A percentile compares a stretch with the other conserved stretches of the same genome.
Conservation (phyloP, 2,329 filamentous ascomycete species). For the Aspergillus arachidicola region DNA sequence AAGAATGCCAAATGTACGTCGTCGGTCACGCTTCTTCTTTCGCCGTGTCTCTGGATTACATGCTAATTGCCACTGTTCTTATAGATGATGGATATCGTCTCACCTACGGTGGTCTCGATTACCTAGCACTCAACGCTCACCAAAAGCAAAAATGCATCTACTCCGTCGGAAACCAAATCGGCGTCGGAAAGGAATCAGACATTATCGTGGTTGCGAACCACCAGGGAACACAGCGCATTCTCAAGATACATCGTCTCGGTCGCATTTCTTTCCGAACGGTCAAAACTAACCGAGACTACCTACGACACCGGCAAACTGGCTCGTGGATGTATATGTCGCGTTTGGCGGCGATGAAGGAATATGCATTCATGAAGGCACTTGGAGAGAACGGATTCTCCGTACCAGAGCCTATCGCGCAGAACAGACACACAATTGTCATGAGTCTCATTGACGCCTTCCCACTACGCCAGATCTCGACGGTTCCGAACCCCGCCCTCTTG, state of each 20-base stretch:
- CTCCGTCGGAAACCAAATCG: constrained; percentile 90
- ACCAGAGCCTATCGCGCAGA: constrained; percentile 84
- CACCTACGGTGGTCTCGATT: constrained; percentile 95
- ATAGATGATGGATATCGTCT: constrained; percentile 89
- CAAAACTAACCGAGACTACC: constrained; percentile 93
- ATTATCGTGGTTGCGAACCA: constrained; percentile 91
- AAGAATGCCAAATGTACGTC: constrained; percentile 82
- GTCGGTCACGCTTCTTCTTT: neutral
- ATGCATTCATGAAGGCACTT: constrained; percentile 88
- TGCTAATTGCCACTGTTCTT: constrained; percentile 5
- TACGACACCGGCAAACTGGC: constrained; percentile 75
- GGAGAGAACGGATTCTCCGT: constrained; percentile 84
- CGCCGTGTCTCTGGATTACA: constrained; percentile 3
- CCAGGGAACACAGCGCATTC: constrained; percentile 73
- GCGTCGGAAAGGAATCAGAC: constrained; percentile 96
- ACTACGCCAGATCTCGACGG: constrained; percentile 79
- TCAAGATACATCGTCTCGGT: constrained; percentile 95
- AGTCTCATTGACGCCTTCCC: constrained; percentile 89
- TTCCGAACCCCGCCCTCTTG: constrained; percentile 80
- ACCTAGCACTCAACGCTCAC: constrained; percentile 91
- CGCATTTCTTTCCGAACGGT: constrained; percentile 97
- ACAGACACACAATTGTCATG: constrained; percentile 96
- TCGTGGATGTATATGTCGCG: constrained; percentile 99
- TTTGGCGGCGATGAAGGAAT: constrained; percentile 91
- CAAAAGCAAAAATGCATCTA: constrained; percentile 79